Conservation (phyloP, 768 basidiomycete species). For the Lepiota venenata region DNA sequence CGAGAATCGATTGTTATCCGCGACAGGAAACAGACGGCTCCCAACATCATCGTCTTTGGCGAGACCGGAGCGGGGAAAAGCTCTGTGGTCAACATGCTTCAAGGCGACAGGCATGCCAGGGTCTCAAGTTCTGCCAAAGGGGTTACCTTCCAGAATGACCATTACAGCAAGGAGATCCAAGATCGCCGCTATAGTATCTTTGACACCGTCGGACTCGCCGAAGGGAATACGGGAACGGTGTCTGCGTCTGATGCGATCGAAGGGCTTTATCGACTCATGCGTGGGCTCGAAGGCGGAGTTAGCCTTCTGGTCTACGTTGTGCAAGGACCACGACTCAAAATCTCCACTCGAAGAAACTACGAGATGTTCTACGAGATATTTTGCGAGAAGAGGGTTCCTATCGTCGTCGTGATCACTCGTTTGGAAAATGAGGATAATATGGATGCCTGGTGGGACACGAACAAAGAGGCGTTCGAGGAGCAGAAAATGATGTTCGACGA, state of each 20-base stretch:
- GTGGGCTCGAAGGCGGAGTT: slow-evolving; percentile 29
- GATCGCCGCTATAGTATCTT: slow-evolving; percentile 23
- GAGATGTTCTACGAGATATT: slow-evolving; percentile 31
- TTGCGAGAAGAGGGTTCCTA: slow-evolving; percentile 33
- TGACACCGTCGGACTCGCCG: slow-evolving; percentile 32
- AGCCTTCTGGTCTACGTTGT: slow-evolving; percentile 37
- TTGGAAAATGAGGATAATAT: slow-evolving; percentile 28
- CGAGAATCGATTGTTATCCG: too few relatives aligned
- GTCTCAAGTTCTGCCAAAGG: slow-evolving; percentile 28
- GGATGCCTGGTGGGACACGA: slow-evolving; percentile 27
- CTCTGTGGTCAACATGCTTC: slow-evolving; percentile 29
- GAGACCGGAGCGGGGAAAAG: slow-evolving; percentile 28
- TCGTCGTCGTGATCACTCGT: slow-evolving; percentile 33
- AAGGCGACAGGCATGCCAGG: slow-evolving; percentile 16
- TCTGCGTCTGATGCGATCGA: slow-evolving; percentile 17
- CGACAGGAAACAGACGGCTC: too few relatives aligned
- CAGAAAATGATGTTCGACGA: slow-evolving; percentile 24
- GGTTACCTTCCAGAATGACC: slow-evolving; percentile 29
- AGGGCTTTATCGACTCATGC: slow-evolving; percentile 26
- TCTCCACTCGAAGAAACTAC: slow-evolving; percentile 32
- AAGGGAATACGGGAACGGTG: slow-evolving; percentile 6
- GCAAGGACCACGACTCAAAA: slow-evolving; percentile 31
- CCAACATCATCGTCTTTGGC: slow-evolving; percentile 31
- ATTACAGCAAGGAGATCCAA: slow-evolving; percentile 22
- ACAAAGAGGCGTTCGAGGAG: slow-evolving; percentile 24